Conservation (phyloP, 306 rosid genomes). For the Trifolium pratense region DNA sequence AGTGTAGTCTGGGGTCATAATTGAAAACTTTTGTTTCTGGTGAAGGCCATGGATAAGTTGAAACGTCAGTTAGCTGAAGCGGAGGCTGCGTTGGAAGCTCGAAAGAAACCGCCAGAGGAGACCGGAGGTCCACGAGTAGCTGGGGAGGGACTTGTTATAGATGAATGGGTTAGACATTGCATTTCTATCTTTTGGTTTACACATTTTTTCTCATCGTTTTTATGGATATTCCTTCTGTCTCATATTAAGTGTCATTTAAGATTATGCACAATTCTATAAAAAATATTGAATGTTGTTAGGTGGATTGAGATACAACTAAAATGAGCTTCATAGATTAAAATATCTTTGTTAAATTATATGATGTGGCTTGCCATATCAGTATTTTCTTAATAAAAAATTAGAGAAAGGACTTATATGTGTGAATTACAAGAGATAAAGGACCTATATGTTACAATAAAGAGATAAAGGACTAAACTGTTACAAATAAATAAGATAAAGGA, state of each 20-base stretch:
- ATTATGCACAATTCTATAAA: background rate
- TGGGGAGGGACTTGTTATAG: constrained; percentile 91
- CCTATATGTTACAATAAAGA: too few relatives aligned
- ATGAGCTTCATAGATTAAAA: background rate
- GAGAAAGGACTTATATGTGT: too few relatives aligned
- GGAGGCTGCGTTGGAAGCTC: constrained; percentile 78
- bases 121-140: constrained; percentile 71
- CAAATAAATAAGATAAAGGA: too few relatives aligned
- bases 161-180: constrained; percentile 88
- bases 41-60: constrained; percentile 84
- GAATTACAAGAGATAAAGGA: too few relatives aligned
- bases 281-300: background rate
- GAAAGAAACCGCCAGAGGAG: constrained; percentile 84
- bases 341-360: background rate
- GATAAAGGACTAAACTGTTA: too few relatives aligned
- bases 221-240: background rate
- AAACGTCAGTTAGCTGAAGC: constrained; percentile 86
- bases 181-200: background rate
- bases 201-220: constrained; percentile 1
- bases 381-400: too few relatives aligned
- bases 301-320: too few relatives aligned
- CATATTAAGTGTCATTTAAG: background rate
- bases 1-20: background rate
- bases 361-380: too few relatives aligned
- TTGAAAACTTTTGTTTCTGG: constrained; percentile 26